Evolutionary conservation across 2,329 filamentous ascomycete genomes (phyloP).

Genomic region (Colletotrichum theobromicola): DNA sequence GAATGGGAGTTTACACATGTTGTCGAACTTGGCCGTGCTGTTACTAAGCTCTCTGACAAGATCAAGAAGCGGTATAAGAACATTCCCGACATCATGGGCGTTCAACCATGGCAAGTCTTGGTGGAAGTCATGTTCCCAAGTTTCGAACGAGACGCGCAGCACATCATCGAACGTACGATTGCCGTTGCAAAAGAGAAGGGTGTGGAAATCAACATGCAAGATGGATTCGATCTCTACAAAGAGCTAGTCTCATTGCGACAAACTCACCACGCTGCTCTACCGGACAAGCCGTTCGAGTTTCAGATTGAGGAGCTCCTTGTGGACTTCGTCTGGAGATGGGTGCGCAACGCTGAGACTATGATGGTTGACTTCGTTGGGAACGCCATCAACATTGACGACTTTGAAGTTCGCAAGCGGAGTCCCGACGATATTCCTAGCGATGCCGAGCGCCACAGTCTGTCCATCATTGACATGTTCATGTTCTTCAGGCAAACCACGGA

Average conservation of each 20-base stretch:
- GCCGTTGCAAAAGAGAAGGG: constrained; percentile 71
- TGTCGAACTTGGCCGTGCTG: constrained; percentile 84
- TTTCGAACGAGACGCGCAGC: constrained; percentile 87
- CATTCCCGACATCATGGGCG: constrained; percentile 85
- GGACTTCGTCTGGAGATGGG: constrained; percentile 96
- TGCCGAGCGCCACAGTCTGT: constrained; percentile 89
- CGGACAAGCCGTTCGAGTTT: constrained; percentile 79
- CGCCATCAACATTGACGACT: constrained; percentile 88
- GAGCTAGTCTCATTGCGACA: constrained; percentile 84
- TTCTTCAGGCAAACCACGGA: constrained; percentile 93
- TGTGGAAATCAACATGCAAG: constrained; percentile 82
- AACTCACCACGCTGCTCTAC: constrained; percentile 79
- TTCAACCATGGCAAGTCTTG: constrained; percentile 69
- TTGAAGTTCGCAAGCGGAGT: constrained; percentile 73
- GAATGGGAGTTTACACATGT: constrained; percentile 93
- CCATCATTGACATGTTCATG: constrained; percentile 90
- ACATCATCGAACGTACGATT: constrained; percentile 83
- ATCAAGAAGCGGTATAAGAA: constrained; percentile 93
- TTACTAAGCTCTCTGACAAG: constrained; percentile 83
- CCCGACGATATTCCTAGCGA: constrained; percentile 71
- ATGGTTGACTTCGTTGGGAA: constrained; percentile 86
- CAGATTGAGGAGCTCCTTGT: constrained; percentile 85
- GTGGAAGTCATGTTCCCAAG: constrained; percentile 85
- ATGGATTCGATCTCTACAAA: constrained; percentile 93
- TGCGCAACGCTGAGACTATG: constrained; percentile 78